Conservation (phyloP, 78 protist genomes). For the Isochrysis galbana region DNA sequence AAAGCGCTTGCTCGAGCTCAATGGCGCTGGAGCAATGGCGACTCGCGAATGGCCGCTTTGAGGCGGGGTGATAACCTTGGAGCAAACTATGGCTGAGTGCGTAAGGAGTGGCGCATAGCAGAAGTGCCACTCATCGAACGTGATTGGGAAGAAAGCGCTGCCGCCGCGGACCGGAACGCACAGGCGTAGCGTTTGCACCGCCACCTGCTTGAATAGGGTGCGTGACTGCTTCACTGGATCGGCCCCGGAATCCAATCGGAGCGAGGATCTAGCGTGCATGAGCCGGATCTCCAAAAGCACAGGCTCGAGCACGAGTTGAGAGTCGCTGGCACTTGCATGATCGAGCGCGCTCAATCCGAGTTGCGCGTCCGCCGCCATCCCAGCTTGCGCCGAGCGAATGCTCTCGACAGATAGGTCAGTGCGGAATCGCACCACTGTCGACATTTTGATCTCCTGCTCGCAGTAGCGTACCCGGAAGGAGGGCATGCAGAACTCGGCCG, state of each 20-base stretch:
- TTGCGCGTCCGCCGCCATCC: neutral
- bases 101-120: neutral
- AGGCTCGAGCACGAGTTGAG: neutral
- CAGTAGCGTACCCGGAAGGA: neutral
- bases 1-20: no score
- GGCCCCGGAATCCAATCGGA: neutral
- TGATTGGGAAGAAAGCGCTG: neutral
- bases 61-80: no score
- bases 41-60: no score
- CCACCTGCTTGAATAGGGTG: neutral
- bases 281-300: neutral
- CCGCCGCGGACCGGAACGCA: neutral
- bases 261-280: neutral
- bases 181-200: neutral
- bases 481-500: neutral
- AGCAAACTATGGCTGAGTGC: neutral
- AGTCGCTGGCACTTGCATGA: neutral
- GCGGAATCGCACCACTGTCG: neutral
- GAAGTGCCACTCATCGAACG: conserved; percentile 6
- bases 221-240: neutral
- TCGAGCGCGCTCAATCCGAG: neutral
- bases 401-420: neutral
- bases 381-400: neutral
- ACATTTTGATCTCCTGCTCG: neutral
- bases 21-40: no score